A percentile compares a stretch with the other conserved stretches of the same genome.
phyloP scores from a whole-genome alignment of 208 protist genomes.

The Trypanosoma avium region DNA sequence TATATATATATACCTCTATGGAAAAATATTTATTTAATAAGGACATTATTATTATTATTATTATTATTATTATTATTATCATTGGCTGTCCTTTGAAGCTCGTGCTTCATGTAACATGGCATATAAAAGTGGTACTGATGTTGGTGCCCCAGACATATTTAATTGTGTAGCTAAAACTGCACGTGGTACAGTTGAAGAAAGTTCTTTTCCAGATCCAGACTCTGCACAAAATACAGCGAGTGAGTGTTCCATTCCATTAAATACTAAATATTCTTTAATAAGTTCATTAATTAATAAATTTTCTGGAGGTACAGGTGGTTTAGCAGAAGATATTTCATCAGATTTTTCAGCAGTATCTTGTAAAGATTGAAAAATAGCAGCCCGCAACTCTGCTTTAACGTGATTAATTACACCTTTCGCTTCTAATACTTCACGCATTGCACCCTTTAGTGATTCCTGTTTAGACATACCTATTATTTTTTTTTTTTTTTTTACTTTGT shows the following conservation, averaged over 20 bases:
- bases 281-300: slow-evolving; percentile 94
- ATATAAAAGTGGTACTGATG: slow-evolving; percentile 74
- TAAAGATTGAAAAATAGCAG: slow-evolving; percentile 85
- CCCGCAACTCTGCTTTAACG: slow-evolving; percentile 87
- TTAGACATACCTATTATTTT: slow-evolving; percentile 32
- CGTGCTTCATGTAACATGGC: slow-evolving; percentile 78
- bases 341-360: slow-evolving; percentile 38
- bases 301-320: slow-evolving; percentile 78
- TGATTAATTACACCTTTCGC: slow-evolving; percentile 80
- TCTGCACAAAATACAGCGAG: slow-evolving; percentile 86
- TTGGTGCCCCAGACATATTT: slow-evolving; percentile 69
- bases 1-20: slow-evolving; percentile 16
- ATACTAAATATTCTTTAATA: slow-evolving; percentile 93
- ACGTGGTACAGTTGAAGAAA: slow-evolving; percentile 43
- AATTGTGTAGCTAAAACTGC: slow-evolving; percentile 73
- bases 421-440: slow-evolving; percentile 87
- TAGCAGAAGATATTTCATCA: slow-evolving; percentile 1
- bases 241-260: slow-evolving; percentile 90
- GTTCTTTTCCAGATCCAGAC: slow-evolving; percentile 39
- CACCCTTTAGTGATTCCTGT: slow-evolving; percentile 77
- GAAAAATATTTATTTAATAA: not conserved
- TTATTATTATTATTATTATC: not conserved
- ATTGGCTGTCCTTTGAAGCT: slow-evolving; percentile 35
- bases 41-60: not conserved
- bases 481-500: not conserved